A percentile compares a stretch with the other conserved stretches of the same genome.
These are phyloP conservation scores for Bathelium albidoporum DNA, from an alignment of 495 filamentous ascomycete genomes.

Conservation along the genomic window DNA sequence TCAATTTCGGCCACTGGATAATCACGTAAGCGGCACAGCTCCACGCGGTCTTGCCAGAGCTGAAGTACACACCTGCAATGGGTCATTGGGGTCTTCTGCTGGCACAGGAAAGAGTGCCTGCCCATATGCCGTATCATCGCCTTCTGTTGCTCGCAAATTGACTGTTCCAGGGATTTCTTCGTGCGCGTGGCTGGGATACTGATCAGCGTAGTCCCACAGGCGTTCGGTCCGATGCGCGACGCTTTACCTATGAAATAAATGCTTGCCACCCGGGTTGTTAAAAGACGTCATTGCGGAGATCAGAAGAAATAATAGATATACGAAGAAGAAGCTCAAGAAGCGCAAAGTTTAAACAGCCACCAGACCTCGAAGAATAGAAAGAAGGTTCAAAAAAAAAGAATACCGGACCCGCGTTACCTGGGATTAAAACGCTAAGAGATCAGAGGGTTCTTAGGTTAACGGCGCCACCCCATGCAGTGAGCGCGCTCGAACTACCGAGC, in stretches of 20 bases:
- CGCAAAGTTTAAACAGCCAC: not conserved
- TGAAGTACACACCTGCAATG: slow-evolving; percentile 26
- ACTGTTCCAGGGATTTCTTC: slow-evolving; percentile 51
- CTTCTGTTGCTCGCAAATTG: slow-evolving; percentile 44
- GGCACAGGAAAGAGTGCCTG: slow-evolving; percentile 55
- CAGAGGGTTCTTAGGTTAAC: not conserved
- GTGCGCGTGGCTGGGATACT: slow-evolving; percentile 40
- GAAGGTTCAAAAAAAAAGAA: not conserved
- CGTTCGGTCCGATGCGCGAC: not conserved
- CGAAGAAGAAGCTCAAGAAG: not conserved
- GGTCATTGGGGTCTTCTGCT: slow-evolving; percentile 54
- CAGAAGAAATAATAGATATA: not conserved
- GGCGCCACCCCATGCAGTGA: not conserved
- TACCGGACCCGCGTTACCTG: not conserved
- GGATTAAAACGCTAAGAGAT: not conserved
- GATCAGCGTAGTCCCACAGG: not conserved
- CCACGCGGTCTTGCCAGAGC: not conserved
- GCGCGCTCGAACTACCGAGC: not conserved
- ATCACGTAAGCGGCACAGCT: not conserved
- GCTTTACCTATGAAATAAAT: not conserved
- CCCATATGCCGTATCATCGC: slow-evolving; percentile 51
- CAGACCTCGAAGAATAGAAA: not conserved
- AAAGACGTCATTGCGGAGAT: not conserved
- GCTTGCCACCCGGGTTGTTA: not conserved
- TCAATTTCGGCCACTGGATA: slow-evolving; percentile 43